Percentiles rank a stretch among this genome's conserved stretches.
phyloP scores from a whole-genome alignment of 306 rosid species.

The Rubus idaeus region DNA sequence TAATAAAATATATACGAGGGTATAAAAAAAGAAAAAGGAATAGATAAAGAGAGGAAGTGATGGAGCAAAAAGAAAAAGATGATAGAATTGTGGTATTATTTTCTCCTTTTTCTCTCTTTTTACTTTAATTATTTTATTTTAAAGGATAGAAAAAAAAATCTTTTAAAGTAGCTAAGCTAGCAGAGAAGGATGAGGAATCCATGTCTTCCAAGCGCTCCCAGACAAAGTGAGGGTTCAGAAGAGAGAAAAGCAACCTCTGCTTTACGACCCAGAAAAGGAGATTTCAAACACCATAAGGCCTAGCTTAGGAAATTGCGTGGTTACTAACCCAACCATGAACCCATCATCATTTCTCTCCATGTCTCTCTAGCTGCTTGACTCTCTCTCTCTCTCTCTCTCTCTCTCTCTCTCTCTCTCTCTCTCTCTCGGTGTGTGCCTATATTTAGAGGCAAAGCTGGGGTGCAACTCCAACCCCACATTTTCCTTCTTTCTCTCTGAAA shows the following conservation, averaged over 20 bases:
- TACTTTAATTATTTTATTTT: conserved; percentile 30
- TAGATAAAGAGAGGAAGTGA: conserved; percentile 25
- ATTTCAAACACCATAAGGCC: conserved; percentile 75
- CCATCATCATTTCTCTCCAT: neutral
- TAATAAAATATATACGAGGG: conserved; percentile 38
- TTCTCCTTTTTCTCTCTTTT: conserved; percentile 27
- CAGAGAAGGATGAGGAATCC: conserved; percentile 67
- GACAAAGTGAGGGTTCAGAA: conserved; percentile 92
- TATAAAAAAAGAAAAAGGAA: conserved; percentile 20
- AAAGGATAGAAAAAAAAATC: neutral
- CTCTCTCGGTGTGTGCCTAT: conserved; percentile 38
- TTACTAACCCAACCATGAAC: conserved; percentile 39
- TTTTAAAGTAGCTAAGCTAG: conserved; percentile 26
- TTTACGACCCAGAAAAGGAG: conserved; percentile 97
- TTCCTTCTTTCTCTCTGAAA: conserved; percentile 55
- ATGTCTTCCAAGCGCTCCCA: conserved; percentile 84
- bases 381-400: conserved; percentile 21
- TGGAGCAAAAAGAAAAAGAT: conserved; percentile 37
- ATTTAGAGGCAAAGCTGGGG: conserved; percentile 54
- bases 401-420: conserved; percentile 10
- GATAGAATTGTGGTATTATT: conserved; percentile 42
- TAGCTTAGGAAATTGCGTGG: conserved; percentile 95
- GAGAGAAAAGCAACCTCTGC: conserved; percentile 73
- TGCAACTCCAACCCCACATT: conserved; percentile 72
- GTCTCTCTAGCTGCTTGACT: neutral